Evolutionary conservation across 2,329 filamentous ascomycete genomes (phyloP).

Genomic region (Incumbomyces delicatus): DNA sequence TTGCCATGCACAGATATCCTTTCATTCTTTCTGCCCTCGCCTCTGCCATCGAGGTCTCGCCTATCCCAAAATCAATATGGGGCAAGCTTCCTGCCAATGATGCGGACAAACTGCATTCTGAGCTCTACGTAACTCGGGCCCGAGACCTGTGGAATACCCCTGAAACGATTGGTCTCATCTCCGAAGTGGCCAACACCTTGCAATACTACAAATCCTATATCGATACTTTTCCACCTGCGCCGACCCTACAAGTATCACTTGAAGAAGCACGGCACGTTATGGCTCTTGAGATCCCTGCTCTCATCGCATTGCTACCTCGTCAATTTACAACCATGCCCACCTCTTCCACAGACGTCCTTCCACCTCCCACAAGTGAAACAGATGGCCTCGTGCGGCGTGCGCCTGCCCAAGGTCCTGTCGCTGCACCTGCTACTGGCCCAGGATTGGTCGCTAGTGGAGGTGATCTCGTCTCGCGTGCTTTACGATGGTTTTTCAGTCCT

Average conservation of each 20-base stretch:
- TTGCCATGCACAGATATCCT: constrained; percentile 63
- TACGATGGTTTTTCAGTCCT: constrained; percentile 18
- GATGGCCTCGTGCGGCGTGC: constrained; percentile 18
- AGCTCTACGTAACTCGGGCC: constrained; percentile 64
- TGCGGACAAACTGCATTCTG: constrained; percentile 58
- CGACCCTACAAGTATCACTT: constrained; percentile 39
- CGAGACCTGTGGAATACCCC: constrained; percentile 82
- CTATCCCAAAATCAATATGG: constrained; percentile 72
- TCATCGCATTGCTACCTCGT: constrained; percentile 61
- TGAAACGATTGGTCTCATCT: constrained; percentile 57
- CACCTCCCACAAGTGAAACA: constrained; percentile 43
- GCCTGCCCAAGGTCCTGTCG: constrained; percentile 4
- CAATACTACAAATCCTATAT: constrained; percentile 33
- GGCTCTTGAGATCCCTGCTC: constrained; percentile 61
- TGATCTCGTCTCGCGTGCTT: constrained; percentile 13
- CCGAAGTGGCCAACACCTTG: constrained; percentile 55
- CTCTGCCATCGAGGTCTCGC: constrained; percentile 66
- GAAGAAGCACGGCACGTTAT: constrained; percentile 67
- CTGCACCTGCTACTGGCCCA: constrained; percentile 8
- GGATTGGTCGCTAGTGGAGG: constrained; percentile 11
- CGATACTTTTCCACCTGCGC: constrained; percentile 29
- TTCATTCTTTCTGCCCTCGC: constrained; percentile 80
- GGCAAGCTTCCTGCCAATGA: constrained; percentile 58
- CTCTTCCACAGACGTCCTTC: constrained; percentile 73
- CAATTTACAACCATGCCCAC: constrained; percentile 54